Conservation (phyloP, 2,329 filamentous ascomycete species). For the Cladosporium colombiae region DNA sequence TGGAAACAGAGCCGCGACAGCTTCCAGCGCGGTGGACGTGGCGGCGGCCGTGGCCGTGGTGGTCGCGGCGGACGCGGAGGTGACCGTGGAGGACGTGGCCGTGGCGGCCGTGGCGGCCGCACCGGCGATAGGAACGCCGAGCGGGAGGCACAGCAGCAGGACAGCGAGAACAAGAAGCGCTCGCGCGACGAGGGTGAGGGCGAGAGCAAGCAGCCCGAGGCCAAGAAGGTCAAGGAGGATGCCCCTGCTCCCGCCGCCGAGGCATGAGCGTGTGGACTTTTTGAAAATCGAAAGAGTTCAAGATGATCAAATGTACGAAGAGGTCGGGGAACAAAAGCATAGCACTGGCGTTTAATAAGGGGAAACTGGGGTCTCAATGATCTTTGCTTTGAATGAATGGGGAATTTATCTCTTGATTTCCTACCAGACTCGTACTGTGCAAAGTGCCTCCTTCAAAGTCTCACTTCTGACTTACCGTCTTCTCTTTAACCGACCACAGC, state of each 20-base stretch:
- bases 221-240: constrained; percentile 28
- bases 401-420: background rate
- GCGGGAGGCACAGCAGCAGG: constrained; percentile 22
- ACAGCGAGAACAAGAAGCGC: constrained; percentile 15
- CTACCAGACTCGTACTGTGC: background rate
- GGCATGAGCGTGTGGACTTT: constrained; percentile 10
- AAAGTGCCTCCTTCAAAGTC: background rate
- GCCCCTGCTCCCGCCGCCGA: constrained; percentile 14
- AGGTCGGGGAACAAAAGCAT: constrained; percentile 14
- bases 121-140: constrained; percentile 24
- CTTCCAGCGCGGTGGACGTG: constrained; percentile 26
- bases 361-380: constrained; percentile 3
- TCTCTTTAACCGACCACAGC: too few relatives aligned
- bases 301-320: constrained; percentile 9
- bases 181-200: constrained; percentile 20
- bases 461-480: background rate
- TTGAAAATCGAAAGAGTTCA: background rate
- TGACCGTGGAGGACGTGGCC: constrained; percentile 32
- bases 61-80: constrained; percentile 23
- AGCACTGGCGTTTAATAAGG: constrained; percentile 16
- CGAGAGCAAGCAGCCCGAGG: constrained; percentile 18
- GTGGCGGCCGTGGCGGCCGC: constrained; percentile 23
- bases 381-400: constrained; percentile 4
- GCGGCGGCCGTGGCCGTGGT: constrained; percentile 28
- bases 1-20: constrained; percentile 28